phyloP scores from a whole-genome alignment of 1,139 yeast genomes.

The Suhomyces bolitotheri region DNA sequence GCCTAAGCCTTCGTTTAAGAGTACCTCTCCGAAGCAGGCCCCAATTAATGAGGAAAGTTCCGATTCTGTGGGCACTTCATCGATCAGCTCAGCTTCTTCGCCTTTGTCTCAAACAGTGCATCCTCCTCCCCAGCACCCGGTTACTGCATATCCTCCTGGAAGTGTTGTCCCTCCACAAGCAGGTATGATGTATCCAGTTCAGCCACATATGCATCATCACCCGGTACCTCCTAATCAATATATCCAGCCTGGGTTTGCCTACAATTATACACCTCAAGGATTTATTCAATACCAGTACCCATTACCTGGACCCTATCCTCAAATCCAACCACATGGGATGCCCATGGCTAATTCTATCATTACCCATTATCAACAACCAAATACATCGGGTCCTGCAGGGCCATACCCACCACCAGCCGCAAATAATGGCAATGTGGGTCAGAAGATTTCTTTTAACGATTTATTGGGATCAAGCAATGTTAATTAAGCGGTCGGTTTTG shows the following conservation, averaged over 20 bases:
- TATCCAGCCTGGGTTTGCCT: slow-evolving; percentile 31
- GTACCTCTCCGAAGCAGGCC: slow-evolving; percentile 28
- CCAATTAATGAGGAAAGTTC: slow-evolving; percentile 7
- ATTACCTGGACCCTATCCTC: slow-evolving; percentile 12
- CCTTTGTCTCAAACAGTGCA: slow-evolving; percentile 14
- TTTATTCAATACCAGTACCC: slow-evolving; percentile 29
- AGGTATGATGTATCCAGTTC: slow-evolving; percentile 3
- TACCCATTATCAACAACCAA: slow-evolving; percentile 14
- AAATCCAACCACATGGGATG: slow-evolving; percentile 5
- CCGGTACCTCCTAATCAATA: slow-evolving; percentile 15
- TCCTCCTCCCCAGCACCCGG: slow-evolving; percentile 32
- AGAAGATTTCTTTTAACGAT: slow-evolving; percentile 44
- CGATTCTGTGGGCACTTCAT: slow-evolving; percentile 7
- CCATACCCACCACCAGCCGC: slow-evolving; percentile 1
- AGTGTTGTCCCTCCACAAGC: slow-evolving; percentile 14
- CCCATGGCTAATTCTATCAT: slow-evolving; percentile 11
- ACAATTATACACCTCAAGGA: slow-evolving; percentile 35
- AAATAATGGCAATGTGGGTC: slow-evolving; percentile 24
- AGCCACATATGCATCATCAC: slow-evolving; percentile 8
- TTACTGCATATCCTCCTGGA: slow-evolving; percentile 31
- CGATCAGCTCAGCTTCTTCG: slow-evolving; percentile 2
- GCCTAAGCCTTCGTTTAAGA: slow-evolving; percentile 55
- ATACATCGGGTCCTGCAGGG: slow-evolving; percentile 8
- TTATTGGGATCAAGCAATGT: slow-evolving; percentile 39
- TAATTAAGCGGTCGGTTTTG: slow-evolving; percentile 8